A percentile compares a stretch with the other conserved stretches of the same genome.
Conservation (phyloP, 1,284 basidiomycete species). For the Pseudozyma hubeiensis region DNA sequence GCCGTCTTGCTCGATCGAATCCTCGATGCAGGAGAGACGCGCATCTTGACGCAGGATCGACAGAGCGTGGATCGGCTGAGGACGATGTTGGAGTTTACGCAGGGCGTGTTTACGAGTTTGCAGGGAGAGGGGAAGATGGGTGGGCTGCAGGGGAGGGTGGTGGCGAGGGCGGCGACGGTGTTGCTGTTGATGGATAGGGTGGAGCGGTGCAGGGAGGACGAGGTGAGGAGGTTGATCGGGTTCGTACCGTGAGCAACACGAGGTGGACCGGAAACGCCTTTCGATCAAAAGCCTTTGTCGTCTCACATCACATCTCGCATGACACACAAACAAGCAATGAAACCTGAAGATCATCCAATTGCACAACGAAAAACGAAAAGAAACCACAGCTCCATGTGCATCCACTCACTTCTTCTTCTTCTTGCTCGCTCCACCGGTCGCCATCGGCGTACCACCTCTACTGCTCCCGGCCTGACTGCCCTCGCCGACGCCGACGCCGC, state of each 20-base stretch:
- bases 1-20: not conserved
- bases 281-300: too few species aligned
- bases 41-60: not conserved
- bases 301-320: too few species aligned
- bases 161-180: slow-evolving; percentile 15
- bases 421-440: slow-evolving; percentile 8
- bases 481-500: slow-evolving; percentile 18
- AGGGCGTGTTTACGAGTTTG: slow-evolving; percentile 4
- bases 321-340: too few species aligned
- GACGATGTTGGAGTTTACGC: not conserved
- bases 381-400: not conserved
- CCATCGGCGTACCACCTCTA: slow-evolving; percentile 24
- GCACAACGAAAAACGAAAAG: not conserved
- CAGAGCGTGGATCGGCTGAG: not conserved
- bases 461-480: slow-evolving; percentile 33
- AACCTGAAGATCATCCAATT: too few species aligned
- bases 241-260: slow-evolving; percentile 5
- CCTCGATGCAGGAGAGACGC: not conserved
- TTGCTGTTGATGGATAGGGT: slow-evolving; percentile 23
- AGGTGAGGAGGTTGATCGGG: slow-evolving; percentile 1
- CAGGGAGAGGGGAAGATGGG: not conserved
- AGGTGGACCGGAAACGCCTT: too few species aligned
- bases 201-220: not conserved
- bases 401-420: slow-evolving; percentile 38
- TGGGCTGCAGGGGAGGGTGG: slow-evolving; percentile 3